These are phyloP conservation scores for Elasticomyces elasticus DNA, from an alignment of 495 filamentous ascomycete species.

Conservation along the genomic window DNA sequence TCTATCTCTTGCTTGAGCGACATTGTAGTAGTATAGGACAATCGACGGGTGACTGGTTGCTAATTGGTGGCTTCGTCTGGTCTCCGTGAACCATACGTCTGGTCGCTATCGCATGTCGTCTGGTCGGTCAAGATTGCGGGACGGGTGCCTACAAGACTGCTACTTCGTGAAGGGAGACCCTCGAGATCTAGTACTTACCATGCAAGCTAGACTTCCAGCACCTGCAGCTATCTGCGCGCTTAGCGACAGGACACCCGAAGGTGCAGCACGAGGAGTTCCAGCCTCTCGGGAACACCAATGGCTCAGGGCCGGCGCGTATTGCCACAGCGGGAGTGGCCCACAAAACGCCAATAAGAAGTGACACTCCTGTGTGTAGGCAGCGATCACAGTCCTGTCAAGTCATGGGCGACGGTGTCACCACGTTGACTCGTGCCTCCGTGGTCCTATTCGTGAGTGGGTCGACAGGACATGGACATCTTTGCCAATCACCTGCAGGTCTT, in stretches of 20 bases:
- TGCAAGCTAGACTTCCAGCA: background rate
- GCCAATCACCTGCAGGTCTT: too few species aligned
- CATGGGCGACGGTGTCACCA: background rate
- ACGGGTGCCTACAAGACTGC: too few species aligned
- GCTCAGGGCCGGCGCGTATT: background rate
- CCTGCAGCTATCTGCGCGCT: background rate
- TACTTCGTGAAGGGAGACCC: background rate
- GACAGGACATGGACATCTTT: too few species aligned
- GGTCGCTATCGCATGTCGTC: conserved; percentile 3
- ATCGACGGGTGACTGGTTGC: background rate
- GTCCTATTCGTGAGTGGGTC: background rate
- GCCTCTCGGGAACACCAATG: background rate
- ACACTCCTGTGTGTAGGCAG: background rate
- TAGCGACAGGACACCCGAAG: background rate
- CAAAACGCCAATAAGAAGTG: background rate
- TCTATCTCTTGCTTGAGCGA: conserved; percentile 76
- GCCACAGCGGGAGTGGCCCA: background rate
- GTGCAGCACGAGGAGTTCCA: background rate
- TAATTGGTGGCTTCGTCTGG: background rate
- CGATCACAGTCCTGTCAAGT: background rate
- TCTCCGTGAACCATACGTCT: background rate
- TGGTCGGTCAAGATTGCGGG: too few species aligned
- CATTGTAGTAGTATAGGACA: conserved; percentile 2
- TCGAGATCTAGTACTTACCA: background rate
- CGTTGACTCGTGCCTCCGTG: background rate